A percentile compares a stretch with the other conserved stretches of the same genome.
These are phyloP conservation scores for sweet orange (Citrus sinensis) DNA, from an alignment of 345 rosid genomes.

Conservation along the genomic window DNA sequence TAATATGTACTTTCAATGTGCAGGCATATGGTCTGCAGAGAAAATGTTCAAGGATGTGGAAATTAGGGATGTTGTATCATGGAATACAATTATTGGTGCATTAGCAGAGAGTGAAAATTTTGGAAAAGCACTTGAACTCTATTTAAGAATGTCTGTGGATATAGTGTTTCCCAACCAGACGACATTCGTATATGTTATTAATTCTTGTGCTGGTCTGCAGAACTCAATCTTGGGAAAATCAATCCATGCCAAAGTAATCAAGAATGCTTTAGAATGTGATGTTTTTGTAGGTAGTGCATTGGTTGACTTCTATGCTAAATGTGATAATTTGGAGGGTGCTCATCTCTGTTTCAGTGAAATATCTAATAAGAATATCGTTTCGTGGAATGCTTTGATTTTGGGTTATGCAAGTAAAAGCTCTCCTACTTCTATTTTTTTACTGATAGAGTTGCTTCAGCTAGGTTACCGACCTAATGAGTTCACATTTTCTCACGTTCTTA, in stretches of 20 bases:
- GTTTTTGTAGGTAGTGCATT: slow-evolving; percentile 61
- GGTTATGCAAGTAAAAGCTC: slow-evolving; percentile 51
- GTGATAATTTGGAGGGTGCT: slow-evolving; percentile 53
- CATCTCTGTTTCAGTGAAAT: slow-evolving; percentile 52
- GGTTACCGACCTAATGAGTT: slow-evolving; percentile 66
- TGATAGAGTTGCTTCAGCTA: slow-evolving; percentile 50
- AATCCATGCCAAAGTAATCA: slow-evolving; percentile 56
- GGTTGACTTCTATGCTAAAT: slow-evolving; percentile 69
- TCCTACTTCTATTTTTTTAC: slow-evolving; percentile 33
- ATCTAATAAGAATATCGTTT: slow-evolving; percentile 58
- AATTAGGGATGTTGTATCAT: slow-evolving; percentile 54
- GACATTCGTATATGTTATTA: slow-evolving; percentile 50
- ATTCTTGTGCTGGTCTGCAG: slow-evolving; percentile 39
- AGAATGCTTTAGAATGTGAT: slow-evolving; percentile 43
- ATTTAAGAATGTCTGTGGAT: slow-evolving; percentile 37
- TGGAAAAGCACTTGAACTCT: slow-evolving; percentile 42
- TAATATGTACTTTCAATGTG: slow-evolving; percentile 61
- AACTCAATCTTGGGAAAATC: slow-evolving; percentile 39
- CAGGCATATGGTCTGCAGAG: slow-evolving; percentile 31
- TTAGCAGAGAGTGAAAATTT: slow-evolving; percentile 44
- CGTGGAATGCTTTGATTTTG: slow-evolving; percentile 75
- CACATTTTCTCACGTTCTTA: slow-evolving; percentile 68
- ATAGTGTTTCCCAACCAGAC: slow-evolving; percentile 45
- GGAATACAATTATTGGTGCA: slow-evolving; percentile 69
- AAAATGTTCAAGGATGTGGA: slow-evolving; percentile 40